Conservation (phyloP, 345 rosid species). For the Brassica juncea region DNA sequence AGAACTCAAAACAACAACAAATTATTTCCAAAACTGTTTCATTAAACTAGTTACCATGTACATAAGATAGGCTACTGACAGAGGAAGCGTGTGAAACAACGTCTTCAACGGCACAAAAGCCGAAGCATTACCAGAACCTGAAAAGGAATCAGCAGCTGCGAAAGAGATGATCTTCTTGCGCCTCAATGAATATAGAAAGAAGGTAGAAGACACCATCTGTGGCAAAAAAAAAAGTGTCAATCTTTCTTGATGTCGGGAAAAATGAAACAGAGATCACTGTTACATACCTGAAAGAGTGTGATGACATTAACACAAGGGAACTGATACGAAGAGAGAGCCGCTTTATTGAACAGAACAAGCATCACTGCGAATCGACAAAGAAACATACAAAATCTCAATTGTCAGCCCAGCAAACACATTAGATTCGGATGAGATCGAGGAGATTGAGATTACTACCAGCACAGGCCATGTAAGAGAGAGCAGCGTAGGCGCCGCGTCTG, state of each 20-base stretch:
- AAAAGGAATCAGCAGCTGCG: conserved; percentile 54
- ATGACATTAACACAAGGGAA: conserved; percentile 90
- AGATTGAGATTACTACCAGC: conserved; percentile 55
- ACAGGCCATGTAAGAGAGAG: conserved; percentile 88
- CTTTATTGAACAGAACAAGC: conserved; percentile 91
- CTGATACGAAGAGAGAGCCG: conserved; percentile 89
- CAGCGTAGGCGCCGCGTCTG: conserved; percentile 82
- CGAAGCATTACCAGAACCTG: conserved; percentile 48
- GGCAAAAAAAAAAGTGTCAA: conserved; percentile 11
- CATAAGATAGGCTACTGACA: conserved; percentile 72
- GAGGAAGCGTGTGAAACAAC: conserved; percentile 73
- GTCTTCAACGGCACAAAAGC: conserved; percentile 68
- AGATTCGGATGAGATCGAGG: neutral
- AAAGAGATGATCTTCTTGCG: conserved; percentile 72
- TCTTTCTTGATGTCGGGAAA: neutral
- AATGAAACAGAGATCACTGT: neutral
- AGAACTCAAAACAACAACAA: neutral
- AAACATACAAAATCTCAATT: conserved; percentile 4
- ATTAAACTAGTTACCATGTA: conserved; percentile 71
- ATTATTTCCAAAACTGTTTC: neutral
- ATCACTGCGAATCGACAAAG: conserved; percentile 60
- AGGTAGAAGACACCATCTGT: conserved; percentile 82
- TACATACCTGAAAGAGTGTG: conserved; percentile 79
- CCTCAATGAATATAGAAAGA: conserved; percentile 68
- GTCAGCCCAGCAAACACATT: neutral